Evolutionary conservation across 305 asterid genomes (phyloP).

Genomic region (Andrographis paniculata): DNA sequence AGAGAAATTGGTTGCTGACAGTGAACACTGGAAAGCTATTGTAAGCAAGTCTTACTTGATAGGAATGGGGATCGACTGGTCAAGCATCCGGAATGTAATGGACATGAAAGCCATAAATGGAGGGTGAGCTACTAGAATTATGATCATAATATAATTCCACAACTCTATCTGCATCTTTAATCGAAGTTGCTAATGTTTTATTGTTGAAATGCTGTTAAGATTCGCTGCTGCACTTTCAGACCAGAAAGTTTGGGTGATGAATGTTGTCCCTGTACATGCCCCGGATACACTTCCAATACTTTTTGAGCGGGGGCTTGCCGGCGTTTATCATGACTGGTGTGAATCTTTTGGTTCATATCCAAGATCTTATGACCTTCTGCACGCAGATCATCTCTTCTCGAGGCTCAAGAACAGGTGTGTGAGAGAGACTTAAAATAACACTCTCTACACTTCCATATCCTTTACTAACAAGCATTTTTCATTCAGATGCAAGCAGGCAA

Average conservation of each 20-base stretch:
- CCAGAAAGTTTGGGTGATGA: conserved; percentile 85
- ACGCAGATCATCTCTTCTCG: conserved; percentile 97
- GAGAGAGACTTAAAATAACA: not conserved
- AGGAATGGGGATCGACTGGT: conserved; percentile 89
- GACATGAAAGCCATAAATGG: conserved; percentile 95
- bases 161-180: not conserved
- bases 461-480: not conserved
- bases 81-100: conserved; percentile 65
- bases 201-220: conserved; percentile 46
- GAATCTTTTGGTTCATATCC: conserved; percentile 91
- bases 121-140: conserved; percentile 46
- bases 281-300: conserved; percentile 85
- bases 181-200: too few species aligned
- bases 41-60: conserved; percentile 69
- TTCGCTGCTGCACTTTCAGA: conserved; percentile 88
- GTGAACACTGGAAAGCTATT: conserved; percentile 72
- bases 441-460: conserved; percentile 2
- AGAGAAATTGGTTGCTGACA: conserved; percentile 66
- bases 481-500: conserved; percentile 78
- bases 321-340: conserved; percentile 89
- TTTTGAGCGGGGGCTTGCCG: conserved; percentile 85
- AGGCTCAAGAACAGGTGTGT: conserved; percentile 85
- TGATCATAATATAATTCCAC: not conserved
- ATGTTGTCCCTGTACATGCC: conserved; percentile 76
- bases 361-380: conserved; percentile 84